Evolutionary conservation across 208 protist species (phyloP), one percentile per base, ranked within the genome.

Genomic region (Leishmania lainsoni): DNA sequence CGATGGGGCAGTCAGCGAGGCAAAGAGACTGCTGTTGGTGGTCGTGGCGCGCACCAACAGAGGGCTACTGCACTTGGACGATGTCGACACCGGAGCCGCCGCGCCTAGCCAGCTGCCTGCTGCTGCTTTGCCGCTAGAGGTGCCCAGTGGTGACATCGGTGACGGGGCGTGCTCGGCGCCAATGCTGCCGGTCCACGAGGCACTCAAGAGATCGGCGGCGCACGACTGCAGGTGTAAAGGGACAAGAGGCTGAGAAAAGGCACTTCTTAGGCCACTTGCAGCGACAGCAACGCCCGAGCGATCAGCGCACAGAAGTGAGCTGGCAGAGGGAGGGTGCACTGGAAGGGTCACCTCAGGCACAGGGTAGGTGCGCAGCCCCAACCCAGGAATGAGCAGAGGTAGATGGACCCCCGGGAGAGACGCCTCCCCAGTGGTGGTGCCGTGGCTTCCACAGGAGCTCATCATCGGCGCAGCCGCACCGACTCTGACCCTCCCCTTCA

Each of bases 341-440:
- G 89, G 87, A 29, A 84, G 72, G 42, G 86, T 88, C 8, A 92
- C 86, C 14, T 77, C 76, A 14, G 80, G 65, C n/a, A 85, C n/a
- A 0, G 81, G 76, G 63, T 83, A 88, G 16, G 71, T 75, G 61
- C 81, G 85, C 61, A 92, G 84, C n/a, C 86, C 89, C 12, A 92
- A 84, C 17, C 89, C 89, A 4, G 86, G 86, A 16, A 92, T 78
- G 14, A 87, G 66, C 61, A 88, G 61, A 32, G 75, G 83, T 65
- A 80, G 76, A n/a, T 58, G 70, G 10, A 73, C 49, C 0, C 61
- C 14, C 26, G 32, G 22, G 32, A 49, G 74, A 29, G 58, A 39
- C 17, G 45, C 77, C 9, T 73, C 69, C 29, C 54, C 35, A 20
- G 56, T 26, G 32, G 22, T 52, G 5, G 35, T 5, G 51, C 10